Evolutionary conservation across 331 rosid species (phyloP), one percentile per base, ranked within the genome.

Genomic region (Saraca asoca): DNA sequence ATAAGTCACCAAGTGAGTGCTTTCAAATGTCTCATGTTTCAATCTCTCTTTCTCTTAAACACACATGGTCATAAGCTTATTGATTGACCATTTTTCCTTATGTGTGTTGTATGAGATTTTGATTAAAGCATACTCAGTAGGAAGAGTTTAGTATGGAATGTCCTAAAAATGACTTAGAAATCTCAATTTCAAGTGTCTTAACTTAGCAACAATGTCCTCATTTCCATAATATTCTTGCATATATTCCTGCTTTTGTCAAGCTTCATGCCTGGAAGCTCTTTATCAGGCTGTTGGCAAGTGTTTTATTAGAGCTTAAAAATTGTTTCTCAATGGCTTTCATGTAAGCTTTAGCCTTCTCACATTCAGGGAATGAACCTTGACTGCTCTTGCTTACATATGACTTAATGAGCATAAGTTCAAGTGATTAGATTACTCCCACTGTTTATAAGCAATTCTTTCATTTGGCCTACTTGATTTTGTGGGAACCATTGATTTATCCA

Each of bases 41-140:
- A 73, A 20, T 19, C 16, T 57, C 33, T 58, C 71, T 45, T 64
- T 57, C 11, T 73, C 55, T 57, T 73, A 61, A 48, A 56, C 37
- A 39, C 55, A 15, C 18, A 19, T 14, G 20, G 16, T 41, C 12
- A 41, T 0, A 9, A 9, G 45, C 11, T 41, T 0, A 41, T 41
- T 41, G 9, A 41, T 41, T 41, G 45, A 41, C 2, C 45, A 41
- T 9, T 41, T 41, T 5, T 41, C 45, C 13, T 41, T 41, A 41
- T 41, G 45, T 41, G 2, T 41, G 45, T 9, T 41, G 4, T 41
- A 41, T 0, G 45, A 9, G 2, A 41, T 41, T 41, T 41, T 41
- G 12, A 41, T 1, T 2, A 13, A 13, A 0, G 12, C 45, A 41
- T 41, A 41, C 13, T 41, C 9, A 9, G 2, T 3, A 9, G 9